Evolutionary conservation across 2,329 filamentous ascomycete genomes (phyloP).

Genomic region (Fusarium burgessii): DNA sequence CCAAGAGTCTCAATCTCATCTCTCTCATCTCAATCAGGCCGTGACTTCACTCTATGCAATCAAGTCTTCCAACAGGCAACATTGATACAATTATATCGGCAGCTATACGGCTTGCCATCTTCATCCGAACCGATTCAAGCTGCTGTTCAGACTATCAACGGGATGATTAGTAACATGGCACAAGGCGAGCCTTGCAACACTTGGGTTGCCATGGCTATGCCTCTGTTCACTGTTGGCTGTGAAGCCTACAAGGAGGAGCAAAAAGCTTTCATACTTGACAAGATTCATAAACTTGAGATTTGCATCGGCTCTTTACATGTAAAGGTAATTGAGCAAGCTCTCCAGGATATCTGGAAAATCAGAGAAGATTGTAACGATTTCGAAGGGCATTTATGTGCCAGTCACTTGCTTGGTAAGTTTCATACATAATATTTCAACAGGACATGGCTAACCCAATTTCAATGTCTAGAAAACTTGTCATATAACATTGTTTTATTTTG

Average conservation of each 20-base stretch:
- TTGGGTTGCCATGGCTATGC: conserved; percentile 50
- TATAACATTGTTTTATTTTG: conserved; percentile 49
- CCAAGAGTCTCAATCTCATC: conserved; percentile 38
- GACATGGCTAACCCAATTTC: neutral
- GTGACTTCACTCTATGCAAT: conserved; percentile 46
- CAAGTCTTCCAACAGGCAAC: conserved; percentile 46
- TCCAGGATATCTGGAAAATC: conserved; percentile 46
- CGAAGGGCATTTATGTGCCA: conserved; percentile 38
- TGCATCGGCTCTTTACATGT: conserved; percentile 47
- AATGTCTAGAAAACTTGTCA: conserved; percentile 32
- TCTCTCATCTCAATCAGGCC: conserved; percentile 39
- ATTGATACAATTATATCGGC: conserved; percentile 43
- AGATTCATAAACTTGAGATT: conserved; percentile 42
- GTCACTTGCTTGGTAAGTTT: conserved; percentile 39
- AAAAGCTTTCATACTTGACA: conserved; percentile 41
- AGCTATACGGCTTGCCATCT: conserved; percentile 38
- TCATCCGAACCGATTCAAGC: conserved; percentile 29
- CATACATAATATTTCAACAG: neutral
- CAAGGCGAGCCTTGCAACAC: conserved; percentile 49
- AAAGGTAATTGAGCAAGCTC: conserved; percentile 40
- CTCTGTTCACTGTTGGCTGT: conserved; percentile 46
- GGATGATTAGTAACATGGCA: conserved; percentile 45
- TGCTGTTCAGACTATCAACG: conserved; percentile 35
- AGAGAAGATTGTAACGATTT: conserved; percentile 35
- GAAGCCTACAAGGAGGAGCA: conserved; percentile 42